Evolutionary conservation across 768 basidiomycete species (phyloP).

Genomic region (Tulasnella sp.): DNA sequence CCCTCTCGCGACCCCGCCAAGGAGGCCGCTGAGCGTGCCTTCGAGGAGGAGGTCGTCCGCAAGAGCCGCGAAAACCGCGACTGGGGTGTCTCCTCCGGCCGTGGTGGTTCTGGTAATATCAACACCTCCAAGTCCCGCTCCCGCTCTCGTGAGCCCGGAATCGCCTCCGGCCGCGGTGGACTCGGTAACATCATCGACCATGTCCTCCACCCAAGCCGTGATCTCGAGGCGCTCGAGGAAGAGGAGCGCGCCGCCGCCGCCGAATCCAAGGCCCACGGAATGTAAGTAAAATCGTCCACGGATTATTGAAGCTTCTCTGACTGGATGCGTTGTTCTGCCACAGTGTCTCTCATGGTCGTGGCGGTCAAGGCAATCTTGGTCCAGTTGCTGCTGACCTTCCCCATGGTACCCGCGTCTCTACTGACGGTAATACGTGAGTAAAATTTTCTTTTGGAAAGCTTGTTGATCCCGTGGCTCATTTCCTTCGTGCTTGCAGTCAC

Average conservation of each 20-base stretch:
- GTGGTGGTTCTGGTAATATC: conserved; percentile 62
- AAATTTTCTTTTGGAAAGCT: background rate
- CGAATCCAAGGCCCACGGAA: conserved; percentile 25
- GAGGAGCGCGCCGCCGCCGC: conserved; percentile 27
- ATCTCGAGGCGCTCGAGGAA: conserved; percentile 30
- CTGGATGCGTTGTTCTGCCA: background rate
- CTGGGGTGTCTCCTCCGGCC: conserved; percentile 48
- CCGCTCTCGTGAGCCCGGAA: conserved; percentile 37
- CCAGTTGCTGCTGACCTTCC: background rate
- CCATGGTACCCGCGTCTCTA: background rate
- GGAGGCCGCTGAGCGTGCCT: conserved; percentile 26
- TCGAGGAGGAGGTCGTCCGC: conserved; percentile 20
- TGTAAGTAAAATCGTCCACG: conserved; percentile 34
- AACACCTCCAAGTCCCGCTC: conserved; percentile 37
- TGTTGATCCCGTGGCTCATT: background rate
- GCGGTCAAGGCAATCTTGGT: background rate
- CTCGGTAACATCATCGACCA: conserved; percentile 14
- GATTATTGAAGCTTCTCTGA: background rate
- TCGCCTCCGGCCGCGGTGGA: conserved; percentile 8
- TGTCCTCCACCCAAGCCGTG: conserved; percentile 22
- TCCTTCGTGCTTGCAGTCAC: background rate
- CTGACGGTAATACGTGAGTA: background rate
- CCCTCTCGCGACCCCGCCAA: conserved; percentile 50
- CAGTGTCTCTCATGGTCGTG: background rate
- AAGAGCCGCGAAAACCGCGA: conserved; percentile 25